Conservation (phyloP, 148 eudicot species). For the Chenopodium formosanum region DNA sequence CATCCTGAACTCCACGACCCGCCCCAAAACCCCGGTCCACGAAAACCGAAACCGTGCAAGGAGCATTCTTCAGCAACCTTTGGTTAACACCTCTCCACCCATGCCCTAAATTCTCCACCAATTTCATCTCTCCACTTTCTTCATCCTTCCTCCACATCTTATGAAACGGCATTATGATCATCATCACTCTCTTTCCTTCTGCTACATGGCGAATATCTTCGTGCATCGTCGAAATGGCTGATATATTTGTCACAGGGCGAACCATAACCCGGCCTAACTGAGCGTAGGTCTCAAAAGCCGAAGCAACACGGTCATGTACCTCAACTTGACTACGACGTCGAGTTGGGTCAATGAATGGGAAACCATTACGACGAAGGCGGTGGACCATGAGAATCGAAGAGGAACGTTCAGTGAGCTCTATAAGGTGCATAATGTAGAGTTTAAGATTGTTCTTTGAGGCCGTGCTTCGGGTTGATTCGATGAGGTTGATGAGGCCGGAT, state of each 20-base stretch:
- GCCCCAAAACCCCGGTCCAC: conserved; percentile 70
- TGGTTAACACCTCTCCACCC: conserved; percentile 52
- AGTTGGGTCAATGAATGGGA: conserved; percentile 37
- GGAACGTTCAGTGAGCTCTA: conserved; percentile 54
- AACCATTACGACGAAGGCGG: conserved; percentile 49
- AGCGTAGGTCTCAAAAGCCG: conserved; percentile 60
- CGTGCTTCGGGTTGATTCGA: conserved; percentile 48
- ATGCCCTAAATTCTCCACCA: conserved; percentile 62
- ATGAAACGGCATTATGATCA: conserved; percentile 66
- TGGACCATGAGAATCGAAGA: conserved; percentile 61
- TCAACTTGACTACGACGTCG: conserved; percentile 21
- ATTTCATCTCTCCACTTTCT: conserved; percentile 24
- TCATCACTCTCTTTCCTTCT: conserved; percentile 43
- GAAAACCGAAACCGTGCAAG: conserved; percentile 63
- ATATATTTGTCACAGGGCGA: conserved; percentile 52
- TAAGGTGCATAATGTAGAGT: conserved; percentile 57
- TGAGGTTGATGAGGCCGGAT: conserved; percentile 45
- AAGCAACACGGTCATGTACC: conserved; percentile 36
- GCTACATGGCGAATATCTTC: conserved; percentile 62
- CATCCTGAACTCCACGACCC: conserved; percentile 8
- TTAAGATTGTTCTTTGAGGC: conserved; percentile 30
- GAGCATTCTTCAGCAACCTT: conserved; percentile 56
- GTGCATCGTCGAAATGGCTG: conserved; percentile 57
- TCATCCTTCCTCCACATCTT: conserved; percentile 49
- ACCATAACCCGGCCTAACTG: conserved; percentile 58